A percentile compares a stretch with the other conserved stretches of the same genome.
Evolutionary conservation across 2,329 filamentous ascomycete species (phyloP).

Genomic region (Ophiostoma ips): DNA sequence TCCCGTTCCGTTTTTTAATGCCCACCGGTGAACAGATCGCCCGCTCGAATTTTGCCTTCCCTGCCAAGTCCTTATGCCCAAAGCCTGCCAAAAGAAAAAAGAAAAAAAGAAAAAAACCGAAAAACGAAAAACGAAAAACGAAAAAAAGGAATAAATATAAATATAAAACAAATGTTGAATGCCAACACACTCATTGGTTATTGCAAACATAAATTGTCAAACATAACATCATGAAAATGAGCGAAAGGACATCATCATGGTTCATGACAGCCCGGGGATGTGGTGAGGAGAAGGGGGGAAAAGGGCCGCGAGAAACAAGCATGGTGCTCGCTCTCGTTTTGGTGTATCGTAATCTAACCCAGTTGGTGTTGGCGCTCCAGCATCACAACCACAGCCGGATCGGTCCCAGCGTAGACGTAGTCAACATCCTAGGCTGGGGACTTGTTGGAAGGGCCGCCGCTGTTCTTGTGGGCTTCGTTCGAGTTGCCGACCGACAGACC

Average conservation of each 20-base stretch:
- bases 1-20: conserved; percentile 11
- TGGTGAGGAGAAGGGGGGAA: too few relatives aligned
- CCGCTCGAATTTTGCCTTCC: conserved; percentile 13
- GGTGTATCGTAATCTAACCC: too few relatives aligned
- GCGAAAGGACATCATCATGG: too few relatives aligned
- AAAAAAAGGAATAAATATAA: conserved; percentile 8
- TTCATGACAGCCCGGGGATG: too few relatives aligned
- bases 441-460: conserved; percentile 42
- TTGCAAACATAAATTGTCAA: too few relatives aligned
- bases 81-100: conserved; percentile 12
- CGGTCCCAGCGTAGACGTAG: too few relatives aligned
- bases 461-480: conserved; percentile 47
- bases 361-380: too few relatives aligned
- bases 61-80: conserved; percentile 12
- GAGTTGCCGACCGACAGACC: conserved; percentile 55
- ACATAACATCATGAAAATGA: too few relatives aligned
- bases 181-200: conserved; percentile 5
- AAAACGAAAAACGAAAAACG: conserved; percentile 10
- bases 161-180: conserved; percentile 7
- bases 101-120: conserved; percentile 10
- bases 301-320: too few relatives aligned
- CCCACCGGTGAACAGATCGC: conserved; percentile 10
- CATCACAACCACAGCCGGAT: too few relatives aligned
- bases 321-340: too few relatives aligned
- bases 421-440: conserved; percentile 40